Conservation (phyloP, 179 eudicot species). For the Beta macrorhiza region DNA sequence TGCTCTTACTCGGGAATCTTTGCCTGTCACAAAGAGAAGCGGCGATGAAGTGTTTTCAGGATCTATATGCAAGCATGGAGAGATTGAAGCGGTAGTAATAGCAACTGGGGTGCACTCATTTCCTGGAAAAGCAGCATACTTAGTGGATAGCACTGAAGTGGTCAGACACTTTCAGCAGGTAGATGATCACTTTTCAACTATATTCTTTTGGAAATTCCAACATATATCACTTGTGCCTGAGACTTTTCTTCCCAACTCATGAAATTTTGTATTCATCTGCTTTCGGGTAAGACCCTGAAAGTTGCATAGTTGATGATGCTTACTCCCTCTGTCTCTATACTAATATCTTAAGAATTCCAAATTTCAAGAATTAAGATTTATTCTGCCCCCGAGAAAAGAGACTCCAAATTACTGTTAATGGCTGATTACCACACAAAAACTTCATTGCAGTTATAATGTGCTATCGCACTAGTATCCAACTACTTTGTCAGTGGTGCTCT, state of each 20-base stretch:
- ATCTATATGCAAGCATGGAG: conserved; percentile 73
- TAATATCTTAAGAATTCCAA: not conserved
- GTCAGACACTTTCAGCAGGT: conserved; percentile 79
- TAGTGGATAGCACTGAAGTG: conserved; percentile 41
- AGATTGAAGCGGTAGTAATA: conserved; percentile 68
- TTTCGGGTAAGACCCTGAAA: no score
- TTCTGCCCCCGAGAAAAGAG: no score
- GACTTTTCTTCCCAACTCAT: not conserved
- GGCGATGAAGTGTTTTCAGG: conserved; percentile 43
- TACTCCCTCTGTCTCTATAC: not conserved
- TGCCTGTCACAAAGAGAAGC: no score
- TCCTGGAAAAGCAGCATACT: conserved; percentile 43
- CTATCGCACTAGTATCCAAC: not conserved
- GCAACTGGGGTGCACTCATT: conserved; percentile 75
- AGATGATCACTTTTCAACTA: not conserved
- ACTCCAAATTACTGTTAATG: no score
- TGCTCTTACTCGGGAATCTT: no score
- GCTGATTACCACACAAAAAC: not conserved
- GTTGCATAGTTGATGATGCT: not conserved
- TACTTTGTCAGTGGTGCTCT: not conserved
- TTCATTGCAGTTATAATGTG: not conserved
- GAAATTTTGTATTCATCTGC: not conserved
- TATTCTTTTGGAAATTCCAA: not conserved
- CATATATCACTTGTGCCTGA: not conserved
- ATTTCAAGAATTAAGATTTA: not conserved